Evolutionary conservation across 2,329 filamentous ascomycete genomes (phyloP).

Genomic region (Cladosporium cucumerinum): DNA sequence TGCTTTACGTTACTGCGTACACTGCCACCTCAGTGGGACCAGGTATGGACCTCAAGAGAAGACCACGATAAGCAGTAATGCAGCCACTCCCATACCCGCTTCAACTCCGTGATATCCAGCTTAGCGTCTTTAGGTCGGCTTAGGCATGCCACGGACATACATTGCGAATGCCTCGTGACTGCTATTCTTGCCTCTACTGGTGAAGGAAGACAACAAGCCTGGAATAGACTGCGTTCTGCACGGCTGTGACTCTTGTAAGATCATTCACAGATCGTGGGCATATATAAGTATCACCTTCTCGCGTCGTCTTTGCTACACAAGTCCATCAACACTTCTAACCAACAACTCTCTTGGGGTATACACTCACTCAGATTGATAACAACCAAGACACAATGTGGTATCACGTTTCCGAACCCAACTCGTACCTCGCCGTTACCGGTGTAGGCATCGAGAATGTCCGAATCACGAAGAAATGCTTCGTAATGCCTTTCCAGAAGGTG

Average conservation of each 20-base stretch:
- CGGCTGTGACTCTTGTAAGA: neutral
- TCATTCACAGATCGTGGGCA: neutral
- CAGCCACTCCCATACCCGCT: neutral
- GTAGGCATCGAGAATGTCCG: slow-evolving; percentile 69
- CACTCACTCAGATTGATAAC: slow-evolving; percentile 14
- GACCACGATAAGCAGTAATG: neutral
- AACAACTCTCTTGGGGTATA: neutral
- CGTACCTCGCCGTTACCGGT: slow-evolving; percentile 78
- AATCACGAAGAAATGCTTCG: slow-evolving; percentile 74
- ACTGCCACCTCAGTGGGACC: neutral
- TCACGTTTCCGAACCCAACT: slow-evolving; percentile 68
- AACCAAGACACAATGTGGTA: slow-evolving; percentile 30
- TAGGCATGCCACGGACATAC: neutral
- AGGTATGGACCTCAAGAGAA: neutral
- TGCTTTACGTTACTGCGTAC: neutral
- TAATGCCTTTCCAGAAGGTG: slow-evolving; percentile 65
- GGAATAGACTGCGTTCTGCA: neutral
- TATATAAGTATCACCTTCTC: neutral
- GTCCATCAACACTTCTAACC: neutral
- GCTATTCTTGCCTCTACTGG: neutral
- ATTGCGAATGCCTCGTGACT: neutral
- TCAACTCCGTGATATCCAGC: neutral
- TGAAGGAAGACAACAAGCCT: neutral
- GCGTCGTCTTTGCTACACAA: neutral
- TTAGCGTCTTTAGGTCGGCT: neutral